These are phyloP conservation scores for Clavariopsis aquatica DNA, from an alignment of 495 filamentous ascomycete species.

Conservation along the genomic window DNA sequence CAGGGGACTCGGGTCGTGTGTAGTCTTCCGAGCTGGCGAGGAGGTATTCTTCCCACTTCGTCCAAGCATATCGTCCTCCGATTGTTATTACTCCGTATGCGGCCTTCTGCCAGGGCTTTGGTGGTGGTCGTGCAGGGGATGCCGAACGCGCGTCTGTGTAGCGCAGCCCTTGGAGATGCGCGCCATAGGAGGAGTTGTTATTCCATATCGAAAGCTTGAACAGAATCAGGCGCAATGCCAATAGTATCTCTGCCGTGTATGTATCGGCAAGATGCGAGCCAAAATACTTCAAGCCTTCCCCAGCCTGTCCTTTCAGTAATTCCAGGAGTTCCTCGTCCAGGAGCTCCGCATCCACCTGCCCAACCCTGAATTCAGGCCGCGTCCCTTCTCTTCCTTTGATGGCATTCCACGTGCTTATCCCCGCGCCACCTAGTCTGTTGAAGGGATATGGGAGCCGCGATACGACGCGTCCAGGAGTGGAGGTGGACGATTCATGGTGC, in stretches of 20 bases:
- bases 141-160: slow-evolving; percentile 80
- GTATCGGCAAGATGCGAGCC: slow-evolving; percentile 71
- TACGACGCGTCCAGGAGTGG: slow-evolving; percentile 45
- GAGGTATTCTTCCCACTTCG: slow-evolving; percentile 73
- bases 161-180: slow-evolving; percentile 83
- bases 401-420: slow-evolving; percentile 65
- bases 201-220: slow-evolving; percentile 98
- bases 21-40: slow-evolving; percentile 42
- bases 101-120: slow-evolving; percentile 76
- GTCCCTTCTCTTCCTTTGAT: slow-evolving; percentile 77
- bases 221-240: slow-evolving; percentile 73
- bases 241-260: slow-evolving; percentile 81
- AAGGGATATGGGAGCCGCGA: slow-evolving; percentile 66
- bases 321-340: slow-evolving; percentile 91
- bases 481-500: slow-evolving; percentile 40
- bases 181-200: slow-evolving; percentile 91
- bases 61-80: slow-evolving; percentile 84
- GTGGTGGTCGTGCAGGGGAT: slow-evolving; percentile 59
- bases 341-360: slow-evolving; percentile 94
- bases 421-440: slow-evolving; percentile 57
- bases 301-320: slow-evolving; percentile 81
- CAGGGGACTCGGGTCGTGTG: slow-evolving; percentile 43
- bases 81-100: slow-evolving; percentile 84
- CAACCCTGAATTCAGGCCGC: slow-evolving; percentile 84
- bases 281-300: slow-evolving; percentile 85